Percentiles rank a stretch among this genome's conserved stretches.
Evolutionary conservation across 139 green algal genomes (phyloP).

Genomic region (Tetraselmis chui): DNA sequence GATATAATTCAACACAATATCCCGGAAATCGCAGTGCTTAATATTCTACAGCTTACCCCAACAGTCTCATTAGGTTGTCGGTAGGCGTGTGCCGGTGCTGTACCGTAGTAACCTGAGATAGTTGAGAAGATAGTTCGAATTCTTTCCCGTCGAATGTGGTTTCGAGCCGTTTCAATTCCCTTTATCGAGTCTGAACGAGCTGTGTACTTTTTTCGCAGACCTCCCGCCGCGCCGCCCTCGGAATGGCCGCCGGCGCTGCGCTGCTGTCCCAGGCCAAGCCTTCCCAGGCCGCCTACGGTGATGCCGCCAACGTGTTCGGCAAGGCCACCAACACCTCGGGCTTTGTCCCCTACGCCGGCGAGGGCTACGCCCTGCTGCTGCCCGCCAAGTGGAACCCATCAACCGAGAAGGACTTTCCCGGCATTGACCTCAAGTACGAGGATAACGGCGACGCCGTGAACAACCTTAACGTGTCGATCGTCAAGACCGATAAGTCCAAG

Average conservation of each 20-base stretch:
- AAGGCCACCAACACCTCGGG: conserved; percentile 29
- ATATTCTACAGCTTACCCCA: too few species aligned
- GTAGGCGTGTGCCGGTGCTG: too few species aligned
- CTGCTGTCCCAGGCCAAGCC: conserved; percentile 37
- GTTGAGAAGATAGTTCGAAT: too few species aligned
- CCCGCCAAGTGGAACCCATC: conserved; percentile 94
- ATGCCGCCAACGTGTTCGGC: conserved; percentile 86
- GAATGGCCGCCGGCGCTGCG: conserved; percentile 49
- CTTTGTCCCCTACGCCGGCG: conserved; percentile 86
- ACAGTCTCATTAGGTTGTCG: too few species aligned
- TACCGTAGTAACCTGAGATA: too few species aligned
- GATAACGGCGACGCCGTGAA: conserved; percentile 93
- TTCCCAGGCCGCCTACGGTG: conserved; percentile 75
- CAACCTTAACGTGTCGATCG: conserved; percentile 77
- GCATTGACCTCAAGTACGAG: conserved; percentile 71
- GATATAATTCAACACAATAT: too few species aligned
- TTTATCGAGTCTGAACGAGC: too few species aligned
- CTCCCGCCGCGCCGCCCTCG: conserved; percentile 62
- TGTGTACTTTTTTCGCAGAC: neutral
- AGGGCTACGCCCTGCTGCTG: conserved; percentile 86
- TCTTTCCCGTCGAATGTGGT: too few species aligned
- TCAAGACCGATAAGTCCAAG: conserved; percentile 61
- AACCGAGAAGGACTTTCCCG: conserved; percentile 84
- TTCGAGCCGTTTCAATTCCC: too few species aligned
- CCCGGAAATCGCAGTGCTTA: too few species aligned